Conservation (phyloP, 805 yeast genomes). For the Candida caryicola region DNA sequence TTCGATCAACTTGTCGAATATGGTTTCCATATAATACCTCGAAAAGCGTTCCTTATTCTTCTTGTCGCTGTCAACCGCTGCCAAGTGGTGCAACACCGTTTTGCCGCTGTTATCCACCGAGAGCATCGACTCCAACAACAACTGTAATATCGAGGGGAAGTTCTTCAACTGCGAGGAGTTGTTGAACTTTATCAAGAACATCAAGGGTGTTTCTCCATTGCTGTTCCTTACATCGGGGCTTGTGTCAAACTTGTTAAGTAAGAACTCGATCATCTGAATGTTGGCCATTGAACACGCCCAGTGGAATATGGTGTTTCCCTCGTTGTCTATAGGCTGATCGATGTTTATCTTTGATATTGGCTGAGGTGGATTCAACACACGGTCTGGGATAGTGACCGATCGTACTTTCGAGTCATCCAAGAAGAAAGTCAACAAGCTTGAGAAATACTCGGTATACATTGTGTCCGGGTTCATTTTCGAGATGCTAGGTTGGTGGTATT, state of each 20-base stretch:
- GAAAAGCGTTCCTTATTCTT: slow-evolving; percentile 37
- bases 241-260: slow-evolving; percentile 62
- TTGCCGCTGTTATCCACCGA: slow-evolving; percentile 38
- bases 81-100: slow-evolving; percentile 43
- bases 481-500: slow-evolving; percentile 33
- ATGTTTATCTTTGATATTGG: slow-evolving; percentile 55
- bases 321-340: slow-evolving; percentile 87
- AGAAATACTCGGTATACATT: slow-evolving; percentile 39
- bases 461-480: slow-evolving; percentile 19
- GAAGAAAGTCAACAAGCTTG: slow-evolving; percentile 49
- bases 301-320: slow-evolving; percentile 90
- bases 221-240: slow-evolving; percentile 70
- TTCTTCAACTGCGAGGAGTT: slow-evolving; percentile 38
- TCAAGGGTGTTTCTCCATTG: slow-evolving; percentile 82
- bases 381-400: slow-evolving; percentile 27
- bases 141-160: slow-evolving; percentile 34
- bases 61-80: slow-evolving; percentile 25
- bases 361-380: slow-evolving; percentile 55
- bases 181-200: slow-evolving; percentile 41
- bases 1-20: slow-evolving; percentile 33
- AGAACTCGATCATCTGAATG: slow-evolving; percentile 58
- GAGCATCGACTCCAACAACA: slow-evolving; percentile 35
- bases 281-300: slow-evolving; percentile 95
- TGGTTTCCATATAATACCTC: slow-evolving; percentile 37
- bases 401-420: slow-evolving; percentile 38